Percentiles rank a stretch among this genome's conserved stretches.
phyloP scores from a whole-genome alignment of 331 rosid species.

The Rosa hybrid region DNA sequence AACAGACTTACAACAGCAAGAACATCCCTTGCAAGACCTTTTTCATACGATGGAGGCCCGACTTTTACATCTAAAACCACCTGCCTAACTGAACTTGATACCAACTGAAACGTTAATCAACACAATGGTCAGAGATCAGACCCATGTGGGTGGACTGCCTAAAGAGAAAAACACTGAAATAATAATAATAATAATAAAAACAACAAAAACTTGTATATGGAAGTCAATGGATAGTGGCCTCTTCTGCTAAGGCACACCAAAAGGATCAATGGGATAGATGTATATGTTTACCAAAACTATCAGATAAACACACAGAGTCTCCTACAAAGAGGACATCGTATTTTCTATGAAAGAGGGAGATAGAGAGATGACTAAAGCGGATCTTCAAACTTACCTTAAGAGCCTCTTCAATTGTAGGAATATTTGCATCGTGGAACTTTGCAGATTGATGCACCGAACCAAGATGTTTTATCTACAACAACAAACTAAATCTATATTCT shows the following conservation, averaged over 20 bases:
- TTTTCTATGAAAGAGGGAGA: too few relatives aligned
- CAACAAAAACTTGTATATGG: not conserved
- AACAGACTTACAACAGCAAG: constrained; percentile 68
- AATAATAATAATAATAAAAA: not conserved
- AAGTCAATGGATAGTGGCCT: constrained; percentile 20
- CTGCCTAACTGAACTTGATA: constrained; percentile 62
- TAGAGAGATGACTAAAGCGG: not conserved
- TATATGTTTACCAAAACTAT: not conserved
- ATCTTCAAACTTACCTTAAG: constrained; percentile 46
- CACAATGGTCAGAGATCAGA: constrained; percentile 25
- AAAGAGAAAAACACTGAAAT: not conserved
- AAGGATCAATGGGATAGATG: not conserved
- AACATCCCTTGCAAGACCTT: constrained; percentile 73
- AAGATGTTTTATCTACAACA: constrained; percentile 67
- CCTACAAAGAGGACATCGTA: not conserved
- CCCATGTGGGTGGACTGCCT: not conserved
- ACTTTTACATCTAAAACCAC: constrained; percentile 83
- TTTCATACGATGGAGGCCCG: constrained; percentile 86
- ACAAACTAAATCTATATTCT: constrained; percentile 37
- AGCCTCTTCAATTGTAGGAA: constrained; percentile 79
- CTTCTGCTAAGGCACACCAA: constrained; percentile 6
- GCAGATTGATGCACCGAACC: constrained; percentile 36
- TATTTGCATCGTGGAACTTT: constrained; percentile 45
- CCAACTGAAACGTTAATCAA: constrained; percentile 42
- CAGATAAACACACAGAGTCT: not conserved